Base-by-base conservation (phyloP, 192 early-diverging fungal species). In the Cetraspora pellucida region DNA sequence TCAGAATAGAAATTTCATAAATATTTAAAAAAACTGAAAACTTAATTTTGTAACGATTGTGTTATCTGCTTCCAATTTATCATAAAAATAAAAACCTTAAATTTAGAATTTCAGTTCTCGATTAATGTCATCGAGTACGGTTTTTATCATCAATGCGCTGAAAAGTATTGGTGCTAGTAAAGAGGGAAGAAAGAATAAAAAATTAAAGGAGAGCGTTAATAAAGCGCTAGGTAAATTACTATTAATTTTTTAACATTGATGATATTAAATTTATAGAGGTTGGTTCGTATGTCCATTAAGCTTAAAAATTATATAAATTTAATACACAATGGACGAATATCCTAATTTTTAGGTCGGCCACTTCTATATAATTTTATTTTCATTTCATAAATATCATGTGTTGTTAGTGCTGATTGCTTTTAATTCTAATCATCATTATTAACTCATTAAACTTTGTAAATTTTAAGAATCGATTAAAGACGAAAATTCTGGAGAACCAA, bases 101-200 rank as follows among this genome's bases (percentile, higher is more conserved):
- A 7, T 37, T 37, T 0, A 37, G 7, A 37, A 37, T 37, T 37
- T 7, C 7, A 37, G 37, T 54, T 54, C 50, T 54, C 50, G 50
- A 54, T 54, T n/a, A 59, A 59, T 73, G 31, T 58, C 80, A 70
- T 80, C 84, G n/a, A 84, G 82, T 58, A 55, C 74, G 6, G 84
- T 92, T 59, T 91, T 92, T 81, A 85, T 92, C 21, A 82, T 88
- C 66, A 87, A 86, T 14, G 90, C 90, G 19, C 76, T 92, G 54
- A 89, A 92, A 23, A 89, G 86, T 82, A 84, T 92, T 31, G 77
- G 84, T 28, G 77, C 72, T 5, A 82, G 86, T 25, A 85, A 83
- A 68, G 91, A 92, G 70, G 85, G 82, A 37, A 83, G 79, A 57
- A 77, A 79, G 11, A 84, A 82, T 59, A 81, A 82, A 57, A 68